Percentiles rank a stretch among this genome's conserved stretches.
Evolutionary conservation across 345 rosid species (phyloP).

Genomic region (Hibiscus trionum): DNA sequence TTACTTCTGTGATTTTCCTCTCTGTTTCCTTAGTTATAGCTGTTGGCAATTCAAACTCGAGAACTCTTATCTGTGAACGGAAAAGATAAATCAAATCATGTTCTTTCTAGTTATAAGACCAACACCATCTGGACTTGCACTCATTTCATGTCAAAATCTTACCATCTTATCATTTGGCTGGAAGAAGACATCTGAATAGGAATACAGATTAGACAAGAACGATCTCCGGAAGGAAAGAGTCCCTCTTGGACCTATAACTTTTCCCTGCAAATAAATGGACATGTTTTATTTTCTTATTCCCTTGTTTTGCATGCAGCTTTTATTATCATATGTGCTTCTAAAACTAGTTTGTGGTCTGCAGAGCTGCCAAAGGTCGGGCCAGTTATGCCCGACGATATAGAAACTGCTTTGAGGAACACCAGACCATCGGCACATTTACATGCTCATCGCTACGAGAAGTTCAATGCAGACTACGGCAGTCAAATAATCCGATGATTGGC

Average conservation of each 20-base stretch:
- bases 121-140: neutral
- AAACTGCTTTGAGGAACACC: constrained; percentile 70
- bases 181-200: neutral
- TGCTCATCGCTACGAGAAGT: constrained; percentile 77
- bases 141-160: neutral
- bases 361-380: constrained; percentile 82
- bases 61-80: neutral
- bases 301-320: constrained; percentile 5
- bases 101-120: neutral
- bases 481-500: constrained; percentile 52
- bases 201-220: neutral
- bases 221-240: neutral
- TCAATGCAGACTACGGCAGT: constrained; percentile 85
- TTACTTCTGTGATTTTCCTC: neutral
- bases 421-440: constrained; percentile 94
- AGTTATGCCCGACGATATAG: constrained; percentile 55
- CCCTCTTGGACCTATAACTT: neutral
- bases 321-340: neutral
- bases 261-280: neutral
- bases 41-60: neutral
- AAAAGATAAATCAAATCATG: neutral
- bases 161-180: neutral
- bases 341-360: constrained; percentile 21
- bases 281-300: neutral
- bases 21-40: neutral